Evolutionary conservation across 2,329 filamentous ascomycete species (phyloP), one percentile per base, ranked within the genome.

Genomic region (Trichoderma atroviride): DNA sequence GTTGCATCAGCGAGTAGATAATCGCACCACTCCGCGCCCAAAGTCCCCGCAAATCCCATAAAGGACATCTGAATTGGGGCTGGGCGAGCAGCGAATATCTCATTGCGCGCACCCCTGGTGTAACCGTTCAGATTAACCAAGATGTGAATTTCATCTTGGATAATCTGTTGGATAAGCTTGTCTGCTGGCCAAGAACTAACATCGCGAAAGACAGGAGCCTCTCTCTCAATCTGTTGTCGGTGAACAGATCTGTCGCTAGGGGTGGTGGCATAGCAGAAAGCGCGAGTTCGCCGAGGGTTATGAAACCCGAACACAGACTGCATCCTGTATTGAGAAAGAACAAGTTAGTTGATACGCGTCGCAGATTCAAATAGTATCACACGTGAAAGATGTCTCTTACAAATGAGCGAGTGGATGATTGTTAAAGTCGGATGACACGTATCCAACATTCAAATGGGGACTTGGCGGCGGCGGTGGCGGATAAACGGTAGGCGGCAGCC

Each of bases 51-150:
- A 78, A 99, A 99, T 0, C 96, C 96, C 96, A 99, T 99, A 76
- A 99, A 99, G 0, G 96, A 97, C 96, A 99, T 99, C 74, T 99
- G 96, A 55, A 99, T 93, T 0, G 96, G 96, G 2, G 94, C 94
- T 19, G 96, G 93, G 31, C 96, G 89, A 27, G 96, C 96, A 27
- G 96, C 96, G 78, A 99, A 99, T 4, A 99, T 91, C 77, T 99
- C 96, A 74, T 99, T 99, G 29, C 94, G 89, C n/a, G 96, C 96
- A 35, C 96, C 96, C 66, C 96, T 88, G 0, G 96, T 99, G 79
- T 99, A 99, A 13, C 96, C 96, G 75, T 99, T 99, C n/a, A 99
- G 85, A 73, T 99, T 99, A 75, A 99, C 89, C 24, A 99, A 86
- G 53, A 99, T 96, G 77, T 99, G 96, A 62, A 99, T 96, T 7